Conservation (phyloP, 495 filamentous ascomycete genomes). For the Penicillium pancosmium region DNA sequence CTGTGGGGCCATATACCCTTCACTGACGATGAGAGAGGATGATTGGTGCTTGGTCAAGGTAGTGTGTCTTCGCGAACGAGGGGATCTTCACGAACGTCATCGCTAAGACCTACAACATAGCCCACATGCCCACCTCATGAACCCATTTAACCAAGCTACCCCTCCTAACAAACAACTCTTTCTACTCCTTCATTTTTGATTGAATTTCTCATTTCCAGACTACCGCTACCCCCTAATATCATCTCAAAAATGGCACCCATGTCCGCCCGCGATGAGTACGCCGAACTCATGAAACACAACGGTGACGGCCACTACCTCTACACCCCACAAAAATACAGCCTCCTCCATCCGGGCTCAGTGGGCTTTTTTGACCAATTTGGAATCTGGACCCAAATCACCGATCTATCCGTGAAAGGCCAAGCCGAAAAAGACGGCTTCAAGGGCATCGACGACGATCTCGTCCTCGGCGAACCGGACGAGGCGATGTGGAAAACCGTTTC, state of each 20-base stretch:
- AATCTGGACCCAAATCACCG: constrained; percentile 14
- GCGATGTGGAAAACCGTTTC: constrained; percentile 8
- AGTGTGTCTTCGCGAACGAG: too few relatives aligned
- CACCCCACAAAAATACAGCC: constrained; percentile 9
- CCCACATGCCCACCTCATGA: too few relatives aligned
- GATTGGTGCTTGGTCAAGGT: too few relatives aligned
- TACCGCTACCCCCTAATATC: too few relatives aligned
- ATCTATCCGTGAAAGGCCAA: constrained; percentile 14
- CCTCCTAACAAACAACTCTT: too few relatives aligned
- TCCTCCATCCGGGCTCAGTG: constrained; percentile 16
- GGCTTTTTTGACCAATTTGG: constrained; percentile 17
- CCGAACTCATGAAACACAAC: constrained; percentile 16
- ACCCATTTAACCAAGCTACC: too few relatives aligned
- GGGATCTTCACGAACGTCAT: too few relatives aligned
- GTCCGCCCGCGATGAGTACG: constrained; percentile 14
- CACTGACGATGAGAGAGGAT: too few relatives aligned
- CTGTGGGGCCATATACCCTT: too few relatives aligned
- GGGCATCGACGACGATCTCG: background rate
- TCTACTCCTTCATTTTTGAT: too few relatives aligned
- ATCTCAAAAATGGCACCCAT: constrained; percentile 2
- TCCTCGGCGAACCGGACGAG: background rate
- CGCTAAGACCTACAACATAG: too few relatives aligned
- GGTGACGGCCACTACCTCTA: constrained; percentile 13
- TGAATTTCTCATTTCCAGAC: too few relatives aligned
- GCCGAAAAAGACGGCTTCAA: constrained; percentile 15